Conservation (phyloP, 2,329 filamentous ascomycete species). For the Neofusicoccum ribis region DNA sequence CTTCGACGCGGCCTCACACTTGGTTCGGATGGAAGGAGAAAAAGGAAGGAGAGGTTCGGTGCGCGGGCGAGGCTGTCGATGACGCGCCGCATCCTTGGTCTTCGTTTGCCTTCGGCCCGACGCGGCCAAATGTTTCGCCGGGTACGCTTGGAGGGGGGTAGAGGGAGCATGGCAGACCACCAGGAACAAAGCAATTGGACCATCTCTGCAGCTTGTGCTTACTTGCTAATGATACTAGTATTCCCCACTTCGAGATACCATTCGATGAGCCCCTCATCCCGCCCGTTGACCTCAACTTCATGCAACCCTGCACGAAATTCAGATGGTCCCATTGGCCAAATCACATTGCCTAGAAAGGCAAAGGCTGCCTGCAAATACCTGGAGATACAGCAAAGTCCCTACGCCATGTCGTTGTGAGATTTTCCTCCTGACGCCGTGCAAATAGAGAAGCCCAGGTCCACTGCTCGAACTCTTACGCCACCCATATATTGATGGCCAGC, state of each 20-base stretch:
- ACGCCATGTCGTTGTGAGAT: not conserved
- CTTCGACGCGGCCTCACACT: not conserved
- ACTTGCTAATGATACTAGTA: too few relatives aligned
- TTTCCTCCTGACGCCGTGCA: not conserved
- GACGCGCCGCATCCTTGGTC: not conserved
- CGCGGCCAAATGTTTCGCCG: slow-evolving; percentile 5
- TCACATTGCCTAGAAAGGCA: not conserved
- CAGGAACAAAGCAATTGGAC: too few relatives aligned
- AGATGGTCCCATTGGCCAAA: not conserved
- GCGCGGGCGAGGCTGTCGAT: not conserved
- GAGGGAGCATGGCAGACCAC: too few relatives aligned
- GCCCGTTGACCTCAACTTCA: not conserved
- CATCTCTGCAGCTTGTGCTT: too few relatives aligned
- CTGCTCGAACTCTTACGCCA: not conserved
- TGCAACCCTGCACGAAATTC: not conserved
- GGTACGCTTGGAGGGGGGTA: not conserved
- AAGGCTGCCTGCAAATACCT: not conserved
- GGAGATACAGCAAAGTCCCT: not conserved
- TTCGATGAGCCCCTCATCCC: too few relatives aligned
- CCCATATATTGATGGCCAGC: not conserved
- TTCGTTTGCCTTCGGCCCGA: slow-evolving; percentile 3
- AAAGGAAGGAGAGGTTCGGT: not conserved
- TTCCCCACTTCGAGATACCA: too few relatives aligned
- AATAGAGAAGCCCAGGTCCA: not conserved
- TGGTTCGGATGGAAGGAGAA: not conserved